A percentile compares a stretch with the other conserved stretches of the same genome.
Evolutionary conservation across 345 rosid species (phyloP).

Genomic region (Hibiscus trionum): DNA sequence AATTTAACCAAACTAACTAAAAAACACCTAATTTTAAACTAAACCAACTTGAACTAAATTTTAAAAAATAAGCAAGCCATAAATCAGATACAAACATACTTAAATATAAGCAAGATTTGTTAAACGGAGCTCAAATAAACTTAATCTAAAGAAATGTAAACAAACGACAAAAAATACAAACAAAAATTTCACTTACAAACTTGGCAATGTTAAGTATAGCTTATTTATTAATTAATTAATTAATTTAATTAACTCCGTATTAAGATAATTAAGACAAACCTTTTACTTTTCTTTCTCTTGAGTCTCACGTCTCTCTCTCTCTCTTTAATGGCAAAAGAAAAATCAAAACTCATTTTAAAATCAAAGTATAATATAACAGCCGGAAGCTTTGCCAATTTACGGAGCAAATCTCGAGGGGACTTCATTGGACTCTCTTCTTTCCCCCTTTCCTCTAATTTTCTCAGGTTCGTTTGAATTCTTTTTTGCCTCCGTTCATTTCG

Average conservation of each 20-base stretch:
- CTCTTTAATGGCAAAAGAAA: neutral
- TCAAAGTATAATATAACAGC: neutral
- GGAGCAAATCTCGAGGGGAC: constrained; percentile 6
- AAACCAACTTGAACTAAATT: too few relatives aligned
- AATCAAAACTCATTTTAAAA: neutral
- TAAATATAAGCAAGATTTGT: too few relatives aligned
- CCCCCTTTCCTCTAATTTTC: neutral
- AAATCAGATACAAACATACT: too few relatives aligned
- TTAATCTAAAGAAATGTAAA: too few relatives aligned
- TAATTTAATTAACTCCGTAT: neutral
- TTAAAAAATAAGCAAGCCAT: too few relatives aligned
- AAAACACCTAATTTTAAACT: too few relatives aligned
- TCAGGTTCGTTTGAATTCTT: neutral
- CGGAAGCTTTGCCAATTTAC: neutral
- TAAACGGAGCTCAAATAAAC: too few relatives aligned
- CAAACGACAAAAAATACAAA: too few relatives aligned
- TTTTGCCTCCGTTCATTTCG: neutral
- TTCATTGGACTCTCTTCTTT: constrained; percentile 4
- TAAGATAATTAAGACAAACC: neutral
- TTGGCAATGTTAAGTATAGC: neutral
- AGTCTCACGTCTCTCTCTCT: neutral
- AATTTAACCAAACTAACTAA: too few relatives aligned
- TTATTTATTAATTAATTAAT: neutral
- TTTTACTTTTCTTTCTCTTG: neutral
- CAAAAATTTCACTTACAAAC: neutral